phyloP scores from a whole-genome alignment of 495 filamentous ascomycete genomes.

The Aspergillus ellipticus region DNA sequence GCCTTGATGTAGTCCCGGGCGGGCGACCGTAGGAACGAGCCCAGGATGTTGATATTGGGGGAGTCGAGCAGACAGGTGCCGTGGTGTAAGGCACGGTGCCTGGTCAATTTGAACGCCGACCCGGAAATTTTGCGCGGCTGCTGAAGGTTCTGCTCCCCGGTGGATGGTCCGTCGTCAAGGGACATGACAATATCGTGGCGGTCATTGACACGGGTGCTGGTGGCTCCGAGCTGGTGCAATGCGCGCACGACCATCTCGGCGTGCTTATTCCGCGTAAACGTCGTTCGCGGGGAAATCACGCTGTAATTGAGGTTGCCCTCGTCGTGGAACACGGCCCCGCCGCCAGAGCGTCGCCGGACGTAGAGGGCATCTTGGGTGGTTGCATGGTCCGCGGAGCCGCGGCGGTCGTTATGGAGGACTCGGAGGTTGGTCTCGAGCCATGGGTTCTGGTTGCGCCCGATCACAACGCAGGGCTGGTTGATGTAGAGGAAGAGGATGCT shows the following conservation, averaged over 20 bases:
- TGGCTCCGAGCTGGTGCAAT: slow-evolving; percentile 47
- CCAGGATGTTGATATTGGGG: slow-evolving; percentile 63
- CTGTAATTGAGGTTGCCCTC: slow-evolving; percentile 88
- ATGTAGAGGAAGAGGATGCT: slow-evolving; percentile 80
- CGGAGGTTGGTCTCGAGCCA: slow-evolving; percentile 85
- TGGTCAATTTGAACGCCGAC: slow-evolving; percentile 87
- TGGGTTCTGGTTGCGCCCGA: slow-evolving; percentile 96
- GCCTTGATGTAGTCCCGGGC: slow-evolving; percentile 71
- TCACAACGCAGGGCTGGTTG: slow-evolving; percentile 80
- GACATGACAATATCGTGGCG: slow-evolving; percentile 88
- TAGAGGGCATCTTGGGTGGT: slow-evolving; percentile 47
- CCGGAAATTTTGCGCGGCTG: slow-evolving; percentile 78
- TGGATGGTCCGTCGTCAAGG: slow-evolving; percentile 6
- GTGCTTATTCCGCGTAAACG: slow-evolving; percentile 81
- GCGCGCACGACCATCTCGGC: slow-evolving; percentile 86
- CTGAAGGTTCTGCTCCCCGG: slow-evolving; percentile 18
- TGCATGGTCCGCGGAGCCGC: slow-evolving; percentile 12
- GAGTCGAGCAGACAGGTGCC: slow-evolving; percentile 80
- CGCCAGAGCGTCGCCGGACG: slow-evolving; percentile 80
- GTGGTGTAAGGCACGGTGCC: slow-evolving; percentile 77
- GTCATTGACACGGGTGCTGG: slow-evolving; percentile 69
- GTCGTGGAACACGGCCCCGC: slow-evolving; percentile 93
- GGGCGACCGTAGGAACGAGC: slow-evolving; percentile 64
- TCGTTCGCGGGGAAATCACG: slow-evolving; percentile 71
- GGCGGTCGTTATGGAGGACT: slow-evolving; percentile 44